Evolutionary conservation across 768 basidiomycete genomes (phyloP).

Genomic region (Glaciozyma martinii): DNA sequence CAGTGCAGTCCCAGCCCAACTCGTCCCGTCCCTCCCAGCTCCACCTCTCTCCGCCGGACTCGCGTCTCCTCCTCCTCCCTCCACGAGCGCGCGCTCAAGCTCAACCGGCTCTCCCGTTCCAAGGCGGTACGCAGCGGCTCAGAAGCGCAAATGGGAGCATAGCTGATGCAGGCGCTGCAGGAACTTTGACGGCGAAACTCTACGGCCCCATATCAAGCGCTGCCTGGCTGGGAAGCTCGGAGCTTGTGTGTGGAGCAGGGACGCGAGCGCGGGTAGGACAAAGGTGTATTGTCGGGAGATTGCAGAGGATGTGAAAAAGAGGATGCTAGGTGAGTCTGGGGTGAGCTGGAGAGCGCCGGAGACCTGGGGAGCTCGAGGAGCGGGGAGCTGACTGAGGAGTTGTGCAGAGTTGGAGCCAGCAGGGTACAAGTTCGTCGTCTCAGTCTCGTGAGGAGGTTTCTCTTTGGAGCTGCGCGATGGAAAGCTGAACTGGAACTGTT

Average conservation of each 20-base stretch:
- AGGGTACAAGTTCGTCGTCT: conserved; percentile 3
- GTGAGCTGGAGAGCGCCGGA: background rate
- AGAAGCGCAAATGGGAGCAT: background rate
- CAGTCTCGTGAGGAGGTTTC: conserved; percentile 1
- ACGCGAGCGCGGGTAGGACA: background rate
- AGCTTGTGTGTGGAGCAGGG: background rate
- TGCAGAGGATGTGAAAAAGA: background rate
- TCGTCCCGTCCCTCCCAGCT: background rate
- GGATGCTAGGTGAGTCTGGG: background rate
- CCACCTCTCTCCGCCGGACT: background rate
- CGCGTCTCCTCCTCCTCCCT: background rate
- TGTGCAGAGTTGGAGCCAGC: background rate
- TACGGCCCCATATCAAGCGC: background rate
- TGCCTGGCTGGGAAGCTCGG: background rate
- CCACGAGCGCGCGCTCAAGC: background rate
- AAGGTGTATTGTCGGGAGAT: background rate
- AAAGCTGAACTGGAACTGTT: too few relatives aligned
- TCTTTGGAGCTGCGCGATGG: too few relatives aligned
- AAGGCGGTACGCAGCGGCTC: background rate
- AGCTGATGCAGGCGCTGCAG: background rate
- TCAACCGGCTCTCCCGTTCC: background rate
- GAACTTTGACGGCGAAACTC: background rate
- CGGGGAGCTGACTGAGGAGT: rapidly evolving
- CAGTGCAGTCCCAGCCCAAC: background rate
- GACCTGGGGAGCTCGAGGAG: rapidly evolving